Percentiles rank a stretch among this genome's conserved stretches.
Evolutionary conservation across 352 stramenopile species (phyloP).

Genomic region (Globisporangium yorkense): DNA sequence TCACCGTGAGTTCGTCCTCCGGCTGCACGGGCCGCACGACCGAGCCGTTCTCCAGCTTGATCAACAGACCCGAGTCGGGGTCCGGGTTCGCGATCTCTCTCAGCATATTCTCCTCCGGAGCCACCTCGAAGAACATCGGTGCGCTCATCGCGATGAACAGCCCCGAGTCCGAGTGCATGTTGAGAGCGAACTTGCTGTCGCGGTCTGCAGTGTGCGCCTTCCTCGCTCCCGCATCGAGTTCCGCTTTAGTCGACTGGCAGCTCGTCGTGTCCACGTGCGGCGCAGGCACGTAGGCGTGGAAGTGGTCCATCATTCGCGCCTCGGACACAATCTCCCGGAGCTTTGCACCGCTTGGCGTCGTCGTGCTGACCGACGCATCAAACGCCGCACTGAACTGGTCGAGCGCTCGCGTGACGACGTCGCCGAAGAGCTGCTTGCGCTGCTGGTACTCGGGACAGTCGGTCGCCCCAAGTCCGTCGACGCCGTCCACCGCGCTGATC

Average conservation of each 20-base stretch:
- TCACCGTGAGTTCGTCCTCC: constrained; percentile 12
- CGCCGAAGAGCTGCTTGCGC: constrained; percentile 11
- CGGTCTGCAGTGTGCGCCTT: not conserved
- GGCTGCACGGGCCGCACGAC: constrained; percentile 12
- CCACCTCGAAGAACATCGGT: constrained; percentile 13
- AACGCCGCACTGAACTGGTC: constrained; percentile 8
- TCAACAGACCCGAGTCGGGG: constrained; percentile 8
- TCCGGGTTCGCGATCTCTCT: constrained; percentile 13
- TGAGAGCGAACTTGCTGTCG: constrained; percentile 8
- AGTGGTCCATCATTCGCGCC: constrained; percentile 16
- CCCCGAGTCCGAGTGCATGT: constrained; percentile 18
- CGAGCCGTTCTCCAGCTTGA: constrained; percentile 7
- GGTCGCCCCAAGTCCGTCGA: constrained; percentile 3
- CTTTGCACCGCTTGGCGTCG: not conserved
- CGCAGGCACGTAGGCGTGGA: constrained; percentile 16
- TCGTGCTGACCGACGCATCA: constrained; percentile 1
- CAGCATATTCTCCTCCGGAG: not conserved
- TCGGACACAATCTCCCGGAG: constrained; percentile 9
- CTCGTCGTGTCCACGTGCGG: not conserved
- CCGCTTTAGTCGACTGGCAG: no score
- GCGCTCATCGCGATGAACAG: constrained; percentile 21
- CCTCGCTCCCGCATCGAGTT: not conserved
- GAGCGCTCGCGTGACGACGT: constrained; percentile 8
- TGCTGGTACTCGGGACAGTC: constrained; percentile 13
- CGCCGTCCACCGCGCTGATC: constrained; percentile 9